A percentile compares a stretch with the other conserved stretches of the same genome.
Evolutionary conservation across 2,329 filamentous ascomycete genomes (phyloP).

Genomic region (Phoma sp.): DNA sequence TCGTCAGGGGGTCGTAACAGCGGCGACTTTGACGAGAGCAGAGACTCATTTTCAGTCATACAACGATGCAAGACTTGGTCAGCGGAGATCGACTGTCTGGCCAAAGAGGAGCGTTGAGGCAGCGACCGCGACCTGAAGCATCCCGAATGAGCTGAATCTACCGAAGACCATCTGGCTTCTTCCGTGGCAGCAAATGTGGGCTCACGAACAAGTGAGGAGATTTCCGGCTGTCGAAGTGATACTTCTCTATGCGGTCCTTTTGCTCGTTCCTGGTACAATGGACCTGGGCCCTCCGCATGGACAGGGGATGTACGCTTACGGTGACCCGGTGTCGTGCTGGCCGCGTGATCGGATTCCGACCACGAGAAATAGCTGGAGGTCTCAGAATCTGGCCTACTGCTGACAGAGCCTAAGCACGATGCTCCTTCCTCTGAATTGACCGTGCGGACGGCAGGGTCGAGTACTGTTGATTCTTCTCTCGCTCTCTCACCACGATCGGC

Average conservation of each 20-base stretch:
- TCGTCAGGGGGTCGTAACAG: not conserved
- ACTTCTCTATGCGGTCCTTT: constrained; percentile 2
- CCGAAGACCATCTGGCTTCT: constrained; percentile 28
- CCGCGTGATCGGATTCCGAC: constrained; percentile 49
- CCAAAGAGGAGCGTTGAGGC: constrained; percentile 30
- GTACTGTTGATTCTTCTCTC: constrained; percentile 17
- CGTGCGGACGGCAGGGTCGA: constrained; percentile 31
- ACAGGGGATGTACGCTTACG: constrained; percentile 10
- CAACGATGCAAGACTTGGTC: constrained; percentile 17
- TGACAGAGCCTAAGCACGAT: constrained; percentile 48
- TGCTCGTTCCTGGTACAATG: not conserved
- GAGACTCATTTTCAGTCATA: constrained; percentile 11
- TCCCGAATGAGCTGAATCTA: constrained; percentile 21
- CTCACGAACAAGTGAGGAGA: constrained; percentile 13
- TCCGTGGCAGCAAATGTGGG: constrained; percentile 13
- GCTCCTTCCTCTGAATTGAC: constrained; percentile 45
- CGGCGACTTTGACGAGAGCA: constrained; percentile 29
- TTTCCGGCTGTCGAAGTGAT: constrained; percentile 14
- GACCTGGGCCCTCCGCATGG: constrained; percentile 19
- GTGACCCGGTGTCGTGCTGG: constrained; percentile 23
- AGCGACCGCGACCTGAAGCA: constrained; percentile 32
- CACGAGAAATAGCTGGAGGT: constrained; percentile 49
- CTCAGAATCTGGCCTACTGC: constrained; percentile 39
- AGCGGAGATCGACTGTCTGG: constrained; percentile 21
- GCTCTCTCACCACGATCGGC: constrained; percentile 7